Base-by-base conservation (phyloP, 1,284 basidiomycete genomes). In the Kwoniella shivajii region DNA sequence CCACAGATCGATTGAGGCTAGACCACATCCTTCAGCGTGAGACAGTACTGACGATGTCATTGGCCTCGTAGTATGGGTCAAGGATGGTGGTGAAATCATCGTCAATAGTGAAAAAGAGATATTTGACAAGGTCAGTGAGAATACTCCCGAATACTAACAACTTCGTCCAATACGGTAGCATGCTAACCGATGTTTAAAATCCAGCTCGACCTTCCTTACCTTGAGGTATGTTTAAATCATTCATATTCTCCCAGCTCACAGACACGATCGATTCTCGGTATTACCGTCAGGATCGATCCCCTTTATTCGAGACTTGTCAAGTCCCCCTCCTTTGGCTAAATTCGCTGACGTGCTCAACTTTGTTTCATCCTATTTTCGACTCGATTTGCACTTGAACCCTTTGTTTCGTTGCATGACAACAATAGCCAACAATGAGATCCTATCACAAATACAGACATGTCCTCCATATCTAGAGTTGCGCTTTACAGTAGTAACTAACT, bases 101-200 rank as follows among this genome's bases (percentile, higher is more conserved):
- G 72, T 64, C 33, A 59, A 63, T 34, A 59, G 44, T 47, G 72
- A 73, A 49, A 50, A 64, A 42, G 72, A 72, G 50, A 73, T 73
- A 44, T 73, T 73, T 44, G 59, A 67, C 2, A 47, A 54, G 31
- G 69, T 69, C 48, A 61, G 69, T 58, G 22, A 22, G 14, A 45
- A 5, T n/a, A 13, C 26, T n/a, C 26, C 14, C 24, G n/a, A 9
- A 14, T 11, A 45, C n/a, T n/a, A n/a, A n/a, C n/a, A n/a, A n/a
- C n/a, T n/a, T n/a, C n/a, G n/a, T n/a, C n/a, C n/a, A n/a, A n/a
- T n/a, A n/a, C n/a, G n/a, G n/a, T n/a, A n/a, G n/a, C 27, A 6
- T 31, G 27, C 27, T 45, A 27, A 37, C 29, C 33, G 24, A 31
- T 39, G 13, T 33, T 24, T 2, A 37, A 18, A 3, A 20, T 14